Conservation (phyloP, 805 yeast species). For the Millerago galiae region DNA sequence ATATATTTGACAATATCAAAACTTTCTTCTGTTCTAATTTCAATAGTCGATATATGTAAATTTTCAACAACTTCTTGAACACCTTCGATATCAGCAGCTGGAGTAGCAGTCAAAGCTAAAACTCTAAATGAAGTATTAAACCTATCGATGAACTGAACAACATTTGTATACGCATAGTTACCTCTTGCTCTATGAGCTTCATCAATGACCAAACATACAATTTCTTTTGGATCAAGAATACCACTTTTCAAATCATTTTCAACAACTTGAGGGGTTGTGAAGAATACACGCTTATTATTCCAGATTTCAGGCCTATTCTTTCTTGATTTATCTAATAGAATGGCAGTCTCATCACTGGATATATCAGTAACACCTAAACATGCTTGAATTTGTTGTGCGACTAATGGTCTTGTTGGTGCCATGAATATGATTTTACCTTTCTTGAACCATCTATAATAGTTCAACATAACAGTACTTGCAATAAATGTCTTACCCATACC, state of each 20-base stretch:
- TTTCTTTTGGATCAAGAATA: constrained; percentile 62
- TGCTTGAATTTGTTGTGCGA: constrained; percentile 93
- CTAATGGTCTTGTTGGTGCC: constrained; percentile 97
- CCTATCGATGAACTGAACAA: constrained; percentile 59
- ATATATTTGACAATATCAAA: constrained; percentile 75
- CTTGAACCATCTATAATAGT: constrained; percentile 81
- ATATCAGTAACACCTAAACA: constrained; percentile 85
- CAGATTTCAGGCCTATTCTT: constrained; percentile 70
- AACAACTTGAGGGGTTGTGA: constrained; percentile 94
- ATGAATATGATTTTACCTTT: constrained; percentile 77
- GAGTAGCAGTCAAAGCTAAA: constrained; percentile 92
- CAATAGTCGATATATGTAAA: constrained; percentile 67
- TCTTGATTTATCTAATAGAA: constrained; percentile 55
- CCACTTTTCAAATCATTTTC: constrained; percentile 83
- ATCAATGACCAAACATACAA: constrained; percentile 78
- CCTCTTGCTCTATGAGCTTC: constrained; percentile 96
- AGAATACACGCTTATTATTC: constrained; percentile 71
- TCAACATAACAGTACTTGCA: constrained; percentile 90
- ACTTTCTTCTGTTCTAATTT: constrained; percentile 80
- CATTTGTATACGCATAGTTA: constrained; percentile 80
- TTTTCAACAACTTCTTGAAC: constrained; percentile 81
- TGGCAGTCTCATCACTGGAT: constrained; percentile 69
- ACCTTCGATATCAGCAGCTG: constrained; percentile 80
- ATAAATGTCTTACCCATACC: constrained; percentile 97
- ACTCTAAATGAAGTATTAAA: constrained; percentile 65